Percentiles rank a stretch among this genome's conserved stretches.
phyloP scores from a whole-genome alignment of 179 eudicot genomes.

The Corrigiola litoralis region DNA sequence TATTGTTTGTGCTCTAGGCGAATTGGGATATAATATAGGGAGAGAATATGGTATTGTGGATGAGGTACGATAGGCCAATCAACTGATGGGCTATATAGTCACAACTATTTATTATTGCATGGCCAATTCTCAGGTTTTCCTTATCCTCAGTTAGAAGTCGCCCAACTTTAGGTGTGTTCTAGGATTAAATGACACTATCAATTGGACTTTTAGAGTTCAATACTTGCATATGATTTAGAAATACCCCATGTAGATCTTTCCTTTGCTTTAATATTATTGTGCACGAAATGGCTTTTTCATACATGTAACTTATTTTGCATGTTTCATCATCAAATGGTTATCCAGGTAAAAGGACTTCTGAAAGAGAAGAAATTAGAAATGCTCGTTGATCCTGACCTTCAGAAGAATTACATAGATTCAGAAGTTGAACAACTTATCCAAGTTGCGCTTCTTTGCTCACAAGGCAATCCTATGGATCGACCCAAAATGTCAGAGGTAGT shows the following conservation, averaged over 20 bases:
- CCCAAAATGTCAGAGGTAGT: slow-evolving; percentile 51
- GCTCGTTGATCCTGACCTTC: slow-evolving; percentile 46
- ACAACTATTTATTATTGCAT: too few species aligned
- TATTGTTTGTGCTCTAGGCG: too few species aligned
- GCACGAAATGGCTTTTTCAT: not conserved
- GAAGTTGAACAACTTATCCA: slow-evolving; percentile 49
- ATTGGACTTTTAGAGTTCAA: too few species aligned
- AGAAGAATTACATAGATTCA: slow-evolving; percentile 37
- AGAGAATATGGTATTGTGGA: too few species aligned
- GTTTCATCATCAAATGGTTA: not conserved
- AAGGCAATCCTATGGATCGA: slow-evolving; percentile 44
- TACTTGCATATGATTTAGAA: not conserved
- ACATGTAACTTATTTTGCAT: not conserved
- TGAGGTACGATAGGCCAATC: too few species aligned
- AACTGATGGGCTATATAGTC: too few species aligned
- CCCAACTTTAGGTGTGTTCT: too few species aligned
- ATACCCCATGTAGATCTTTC: not conserved
- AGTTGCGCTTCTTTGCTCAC: slow-evolving; percentile 46
- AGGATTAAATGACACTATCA: too few species aligned
- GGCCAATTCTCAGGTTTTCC: too few species aligned
- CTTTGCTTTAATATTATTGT: not conserved
- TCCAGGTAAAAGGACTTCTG: slow-evolving; percentile 46
- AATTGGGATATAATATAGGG: too few species aligned
- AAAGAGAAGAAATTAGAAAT: slow-evolving; percentile 50
- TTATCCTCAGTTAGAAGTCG: too few species aligned